Conservation (phyloP, 257 asterid genomes). For the Scutellaria minor region DNA sequence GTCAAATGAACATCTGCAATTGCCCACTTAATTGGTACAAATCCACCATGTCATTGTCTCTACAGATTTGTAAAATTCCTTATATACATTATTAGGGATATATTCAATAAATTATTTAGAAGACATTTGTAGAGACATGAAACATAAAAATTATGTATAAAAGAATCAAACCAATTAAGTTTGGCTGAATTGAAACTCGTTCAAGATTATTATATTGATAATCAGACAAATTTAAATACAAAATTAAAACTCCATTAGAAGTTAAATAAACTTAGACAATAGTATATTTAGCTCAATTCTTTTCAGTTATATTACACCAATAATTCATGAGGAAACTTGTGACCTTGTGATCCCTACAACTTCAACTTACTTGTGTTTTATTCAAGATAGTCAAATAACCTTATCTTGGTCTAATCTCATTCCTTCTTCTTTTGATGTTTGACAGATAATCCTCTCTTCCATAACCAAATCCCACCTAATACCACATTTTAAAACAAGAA, state of each 20-base stretch:
- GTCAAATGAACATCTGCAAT: conserved; percentile 49
- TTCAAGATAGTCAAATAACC: conserved; percentile 36
- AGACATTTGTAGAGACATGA: not conserved
- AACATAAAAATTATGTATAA: not conserved
- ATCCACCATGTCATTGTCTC: conserved; percentile 38
- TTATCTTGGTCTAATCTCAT: conserved; percentile 18
- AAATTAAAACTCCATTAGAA: not conserved
- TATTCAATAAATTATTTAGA: not conserved
- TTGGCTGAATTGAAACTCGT: not conserved
- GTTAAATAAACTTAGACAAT: not conserved
- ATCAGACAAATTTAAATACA: not conserved
- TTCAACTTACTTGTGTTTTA: conserved; percentile 36
- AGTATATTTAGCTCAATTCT: not conserved
- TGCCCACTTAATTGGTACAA: conserved; percentile 53
- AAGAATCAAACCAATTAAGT: not conserved
- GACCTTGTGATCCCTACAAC: conserved; percentile 32
- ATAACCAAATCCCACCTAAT: conserved; percentile 82
- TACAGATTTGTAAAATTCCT: not conserved
- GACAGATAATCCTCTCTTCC: conserved; percentile 38
- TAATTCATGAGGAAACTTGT: conserved; percentile 1
- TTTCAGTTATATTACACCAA: not conserved
- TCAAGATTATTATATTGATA: not conserved
- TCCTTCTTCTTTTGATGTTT: conserved; percentile 28
- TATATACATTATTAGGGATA: not conserved
- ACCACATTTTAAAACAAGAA: conserved; percentile 49